Percentiles rank a stretch among this genome's conserved stretches.
Evolutionary conservation across 2,329 filamentous ascomycete species (phyloP).

Genomic region (Fusarium protoensiforme): DNA sequence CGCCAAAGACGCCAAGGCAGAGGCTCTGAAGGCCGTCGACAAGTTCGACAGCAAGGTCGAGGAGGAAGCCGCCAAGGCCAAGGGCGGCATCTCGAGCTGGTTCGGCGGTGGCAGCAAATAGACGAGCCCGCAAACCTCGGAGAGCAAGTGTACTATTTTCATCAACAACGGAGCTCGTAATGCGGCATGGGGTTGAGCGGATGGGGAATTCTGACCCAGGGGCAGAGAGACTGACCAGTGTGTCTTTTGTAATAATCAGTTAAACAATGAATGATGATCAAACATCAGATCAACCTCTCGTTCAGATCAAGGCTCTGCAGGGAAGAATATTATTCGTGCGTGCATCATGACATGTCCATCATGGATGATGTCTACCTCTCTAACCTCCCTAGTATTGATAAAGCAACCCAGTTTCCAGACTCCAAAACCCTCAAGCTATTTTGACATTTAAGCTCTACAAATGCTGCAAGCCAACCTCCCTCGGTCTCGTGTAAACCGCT

Average conservation of each 20-base stretch:
- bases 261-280: not conserved
- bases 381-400: conserved; percentile 30
- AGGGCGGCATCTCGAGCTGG: conserved; percentile 86
- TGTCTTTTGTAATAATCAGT: not conserved
- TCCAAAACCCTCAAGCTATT: conserved; percentile 7
- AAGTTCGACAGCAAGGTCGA: conserved; percentile 86
- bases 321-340: not conserved
- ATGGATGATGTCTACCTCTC: conserved; percentile 3
- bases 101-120: conserved; percentile 70
- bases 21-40: conserved; percentile 79
- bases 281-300: not conserved
- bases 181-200: conserved; percentile 12
- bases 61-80: conserved; percentile 81
- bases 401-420: conserved; percentile 16
- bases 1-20: conserved; percentile 71
- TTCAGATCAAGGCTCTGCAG: not conserved
- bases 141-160: conserved; percentile 22
- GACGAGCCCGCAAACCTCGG: conserved; percentile 1
- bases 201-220: conserved; percentile 13
- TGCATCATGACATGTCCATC: not conserved
- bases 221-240: conserved; percentile 20
- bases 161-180: conserved; percentile 16
- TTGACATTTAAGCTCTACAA: not conserved
- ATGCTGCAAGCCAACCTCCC: not conserved
- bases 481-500: conserved; percentile 9